Base-by-base conservation (phyloP, 2,329 filamentous ascomycete genomes). In the Pseudogymnoascus sp. region DNA sequence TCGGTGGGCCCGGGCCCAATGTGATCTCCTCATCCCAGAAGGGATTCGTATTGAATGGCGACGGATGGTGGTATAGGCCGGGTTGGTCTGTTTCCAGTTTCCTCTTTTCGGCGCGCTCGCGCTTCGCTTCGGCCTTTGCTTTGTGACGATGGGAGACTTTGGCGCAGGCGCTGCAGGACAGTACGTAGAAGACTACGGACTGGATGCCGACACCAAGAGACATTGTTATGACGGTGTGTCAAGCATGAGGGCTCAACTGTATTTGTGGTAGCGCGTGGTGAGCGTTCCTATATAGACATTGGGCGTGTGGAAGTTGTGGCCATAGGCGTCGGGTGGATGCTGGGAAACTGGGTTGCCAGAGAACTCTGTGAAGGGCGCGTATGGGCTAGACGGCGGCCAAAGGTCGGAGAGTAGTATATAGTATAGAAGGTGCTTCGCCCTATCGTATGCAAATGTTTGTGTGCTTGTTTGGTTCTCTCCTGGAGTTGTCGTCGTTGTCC, bases 21-120 rank as follows among this genome's bases (percentile, higher is more conserved):
- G 79, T 80, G 66, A 97, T 95, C 74, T 97, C 92, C 70, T 94
- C 89, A 33, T 82, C 79, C 92, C 92, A 97, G 75, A 90, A 90
- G 11, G 88, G 87, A 69, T 97, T 97, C 28, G 91, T 96, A 69
- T 86, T 87, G 68, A 91, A 94, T 1, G 91, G 89, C 47, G 86
- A 84, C 1, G 88, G 92, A 69, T 97, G 92, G 58, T 85, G 81
- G 73, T 96, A 94, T 9, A 85, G 74, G 39, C 83, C 84, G 0
- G 90, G 89, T 71, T 92, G 84, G 65, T 91, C 84, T 60, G 81
- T 81, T 67, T 88, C 83, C 62, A 86, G 74, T 63, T 79, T 83
- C 50, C 81, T 80, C 72, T 88, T 87, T 66, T 88, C 83, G 67
- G 83, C 78, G 61, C 86, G 81, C 64, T 88, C 86, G 68, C 81